Evolutionary conservation across 441 rosid genomes (phyloP), one percentile per base, ranked within the genome.

Genomic region (Erodium texanum): DNA sequence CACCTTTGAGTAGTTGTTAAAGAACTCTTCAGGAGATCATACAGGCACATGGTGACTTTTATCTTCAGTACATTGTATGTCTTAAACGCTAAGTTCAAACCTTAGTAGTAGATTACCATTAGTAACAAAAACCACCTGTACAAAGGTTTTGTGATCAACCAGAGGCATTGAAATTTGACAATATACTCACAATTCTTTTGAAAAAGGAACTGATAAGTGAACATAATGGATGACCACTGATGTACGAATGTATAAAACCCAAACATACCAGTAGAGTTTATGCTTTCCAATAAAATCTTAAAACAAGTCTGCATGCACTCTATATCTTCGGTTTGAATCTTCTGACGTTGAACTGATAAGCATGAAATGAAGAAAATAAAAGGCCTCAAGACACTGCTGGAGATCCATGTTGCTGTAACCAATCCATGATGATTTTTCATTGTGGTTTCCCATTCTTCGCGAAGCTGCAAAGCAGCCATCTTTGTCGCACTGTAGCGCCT

Each of bases 221-320:
- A 63, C 2, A 58, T 43, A 64, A 36, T 27, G 15, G 54, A 36
- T 36, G 43, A 36, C 8, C 43, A 36, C 14, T 24, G 64, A 32
- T n/a, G 20, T 4, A 20, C 15, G 29, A 22, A 14, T 34, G 23
- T 71, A 3, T 16, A 2, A 66, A 70, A 69, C 84, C 29, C 29
- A 27, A 32, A 32, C 36, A 62, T 82, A 95, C 97, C 98, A 34
- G 81, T 79, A 70, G 87, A 92, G 81, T 69, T 85, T 59, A 89
- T 79, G 84, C 96, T 89, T 69, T 86, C 90, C 84, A 92, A 64
- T 24, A 89, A 73, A 80, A 89, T 73, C 76, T 76, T 87, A 56
- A 89, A 86, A 85, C 97, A 92, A 16, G 43, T 84, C 68, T 71
- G 84, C 74, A 85, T 83, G 76, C 92, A 92, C 18, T 74, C 77